Evolutionary conservation across 1,284 basidiomycete species (phyloP).

Genomic region (Leccinum proliferum): DNA sequence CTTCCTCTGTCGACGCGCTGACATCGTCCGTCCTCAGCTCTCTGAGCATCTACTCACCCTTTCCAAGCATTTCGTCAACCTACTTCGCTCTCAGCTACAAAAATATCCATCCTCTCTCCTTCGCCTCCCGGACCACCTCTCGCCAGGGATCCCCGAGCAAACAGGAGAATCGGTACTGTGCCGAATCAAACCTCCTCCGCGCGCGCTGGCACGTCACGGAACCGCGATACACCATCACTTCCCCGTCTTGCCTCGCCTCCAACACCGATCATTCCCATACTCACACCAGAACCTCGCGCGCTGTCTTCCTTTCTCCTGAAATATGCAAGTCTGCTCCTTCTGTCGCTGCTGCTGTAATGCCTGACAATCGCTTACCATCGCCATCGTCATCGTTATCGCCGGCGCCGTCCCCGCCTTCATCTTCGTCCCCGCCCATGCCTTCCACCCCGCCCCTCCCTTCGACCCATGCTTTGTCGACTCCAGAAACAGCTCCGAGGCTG

Average conservation of each 20-base stretch:
- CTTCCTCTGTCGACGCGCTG: neutral
- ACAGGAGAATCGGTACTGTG: neutral
- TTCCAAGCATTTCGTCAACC: conserved; percentile 34
- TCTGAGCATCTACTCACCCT: conserved; percentile 37
- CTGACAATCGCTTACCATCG: neutral
- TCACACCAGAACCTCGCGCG: conserved; percentile 69
- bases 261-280: conserved; percentile 82
- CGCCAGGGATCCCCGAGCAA: neutral
- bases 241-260: conserved; percentile 5
- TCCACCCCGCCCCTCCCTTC: neutral
- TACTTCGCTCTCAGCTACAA: conserved; percentile 26
- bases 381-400: neutral
- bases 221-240: neutral
- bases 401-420: neutral
- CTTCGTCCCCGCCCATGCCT: neutral
- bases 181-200: neutral
- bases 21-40: conserved; percentile 30
- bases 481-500: neutral
- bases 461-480: neutral
- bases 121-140: conserved; percentile 22
- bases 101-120: conserved; percentile 22
- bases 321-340: conserved; percentile 12
- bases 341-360: neutral
- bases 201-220: neutral
- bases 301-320: conserved; percentile 62